A percentile compares a stretch with the other conserved stretches of the same genome.
Conservation (phyloP, 2,329 filamentous ascomycete genomes). For the Pezicula rhizophila region DNA sequence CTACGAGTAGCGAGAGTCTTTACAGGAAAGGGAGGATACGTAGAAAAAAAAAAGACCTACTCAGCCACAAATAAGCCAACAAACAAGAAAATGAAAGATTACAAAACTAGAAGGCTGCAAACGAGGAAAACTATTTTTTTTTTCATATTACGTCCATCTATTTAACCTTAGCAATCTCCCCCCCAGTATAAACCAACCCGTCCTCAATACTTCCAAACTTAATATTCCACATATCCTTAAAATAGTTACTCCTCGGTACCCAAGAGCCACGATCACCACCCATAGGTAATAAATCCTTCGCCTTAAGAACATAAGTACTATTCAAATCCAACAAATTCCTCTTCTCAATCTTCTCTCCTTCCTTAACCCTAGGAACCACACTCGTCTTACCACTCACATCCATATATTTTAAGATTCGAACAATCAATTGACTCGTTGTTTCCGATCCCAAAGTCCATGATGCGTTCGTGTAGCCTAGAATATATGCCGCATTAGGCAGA, state of each 20-base stretch:
- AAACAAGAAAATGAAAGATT: no score
- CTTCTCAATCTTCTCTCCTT: slow-evolving; percentile 3
- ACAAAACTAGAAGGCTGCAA: no score
- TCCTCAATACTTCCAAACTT: slow-evolving; percentile 20
- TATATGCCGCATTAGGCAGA: slow-evolving; percentile 52
- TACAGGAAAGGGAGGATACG: no score
- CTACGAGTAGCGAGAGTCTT: no score
- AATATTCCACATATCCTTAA: slow-evolving; percentile 24
- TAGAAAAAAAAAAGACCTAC: no score
- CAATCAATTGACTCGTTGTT: slow-evolving; percentile 29
- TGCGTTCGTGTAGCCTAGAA: slow-evolving; percentile 57
- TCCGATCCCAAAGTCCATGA: slow-evolving; percentile 61
- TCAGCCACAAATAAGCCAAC: no score
- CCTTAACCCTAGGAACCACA: not conserved
- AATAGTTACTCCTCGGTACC: slow-evolving; percentile 22
- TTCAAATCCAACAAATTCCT: slow-evolving; percentile 7
- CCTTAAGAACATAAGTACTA: slow-evolving; percentile 11
- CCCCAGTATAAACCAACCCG: slow-evolving; percentile 8
- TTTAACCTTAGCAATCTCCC: no score
- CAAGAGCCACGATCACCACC: slow-evolving; percentile 21
- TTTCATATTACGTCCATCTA: no score
- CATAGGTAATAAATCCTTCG: slow-evolving; percentile 9
- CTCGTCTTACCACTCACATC: not conserved
- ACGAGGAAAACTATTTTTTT: no score
- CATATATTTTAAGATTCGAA: slow-evolving; percentile 1